phyloP scores from a whole-genome alignment of 352 stramenopile genomes.

The Pythium monospermum region DNA sequence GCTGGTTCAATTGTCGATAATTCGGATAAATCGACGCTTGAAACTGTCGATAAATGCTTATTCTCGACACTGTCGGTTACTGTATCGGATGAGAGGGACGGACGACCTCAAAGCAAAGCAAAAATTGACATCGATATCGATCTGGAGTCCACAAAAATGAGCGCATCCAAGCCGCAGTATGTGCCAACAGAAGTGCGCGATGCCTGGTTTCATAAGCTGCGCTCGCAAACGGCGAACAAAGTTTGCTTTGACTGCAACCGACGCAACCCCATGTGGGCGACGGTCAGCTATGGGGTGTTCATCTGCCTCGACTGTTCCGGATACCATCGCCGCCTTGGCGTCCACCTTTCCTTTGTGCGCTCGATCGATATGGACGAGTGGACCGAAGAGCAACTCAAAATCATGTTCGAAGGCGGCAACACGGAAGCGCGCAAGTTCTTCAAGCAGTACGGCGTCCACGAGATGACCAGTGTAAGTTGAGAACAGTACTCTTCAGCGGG shows the following conservation, averaged over 20 bases:
- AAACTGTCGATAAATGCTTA: not conserved
- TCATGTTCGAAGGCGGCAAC: slow-evolving; percentile 94
- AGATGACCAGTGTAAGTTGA: slow-evolving; percentile 78
- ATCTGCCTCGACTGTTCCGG: slow-evolving; percentile 95
- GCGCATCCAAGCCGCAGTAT: slow-evolving; percentile 54
- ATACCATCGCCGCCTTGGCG: slow-evolving; percentile 90
- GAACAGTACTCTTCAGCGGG: not conserved
- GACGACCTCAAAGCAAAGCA: not conserved
- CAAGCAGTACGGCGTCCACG: slow-evolving; percentile 84
- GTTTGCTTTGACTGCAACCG: slow-evolving; percentile 96
- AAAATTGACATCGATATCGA: no score
- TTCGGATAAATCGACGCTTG: not conserved
- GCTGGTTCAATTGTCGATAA: slow-evolving; percentile 14
- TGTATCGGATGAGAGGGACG: not conserved
- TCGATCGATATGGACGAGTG: slow-evolving; percentile 96
- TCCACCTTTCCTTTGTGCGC: slow-evolving; percentile 93
- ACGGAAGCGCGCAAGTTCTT: slow-evolving; percentile 92
- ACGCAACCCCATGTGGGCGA: slow-evolving; percentile 94
- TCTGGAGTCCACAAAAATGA: no score
- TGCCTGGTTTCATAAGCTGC: slow-evolving; percentile 85
- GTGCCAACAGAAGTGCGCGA: slow-evolving; percentile 70
- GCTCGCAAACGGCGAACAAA: slow-evolving; percentile 75
- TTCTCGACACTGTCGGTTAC: slow-evolving; percentile 3
- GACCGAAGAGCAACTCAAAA: slow-evolving; percentile 91
- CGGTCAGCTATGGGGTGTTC: slow-evolving; percentile 94